Base-by-base conservation (phyloP, 2,329 filamentous ascomycete species). In the Beauveria brongniartii region DNA sequence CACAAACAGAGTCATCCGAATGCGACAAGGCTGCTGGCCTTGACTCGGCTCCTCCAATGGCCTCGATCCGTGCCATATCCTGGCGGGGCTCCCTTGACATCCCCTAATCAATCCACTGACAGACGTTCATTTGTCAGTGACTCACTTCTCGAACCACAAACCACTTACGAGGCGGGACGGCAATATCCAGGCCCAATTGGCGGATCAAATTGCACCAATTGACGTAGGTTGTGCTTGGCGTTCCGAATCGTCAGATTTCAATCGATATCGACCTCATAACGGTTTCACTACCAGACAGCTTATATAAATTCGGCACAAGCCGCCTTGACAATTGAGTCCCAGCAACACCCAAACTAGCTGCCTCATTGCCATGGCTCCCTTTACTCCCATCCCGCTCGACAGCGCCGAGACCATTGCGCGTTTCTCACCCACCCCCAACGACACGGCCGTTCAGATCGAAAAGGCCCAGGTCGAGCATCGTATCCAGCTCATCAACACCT, bases 391-490 rank as follows among this genome's bases (percentile, higher is more conserved):
- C 24, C 37, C 59, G n/a, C 52, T 55, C n/a, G 52, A 50, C 52
- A 30, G 44, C 44, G 59, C 59, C 22, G 59, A 61, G 24, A 52
- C 30, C 1, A 55, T 61, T 37, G 59, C 59, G 16, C 53, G 59
- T 37, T 37, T 56, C 53, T 61, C 59, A n/a, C 59, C 59, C n/a
- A 61, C 52, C 24, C 40, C 46, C 37, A 51, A 37, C 9, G 52
- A 51, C 18, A 30, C 59, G 22, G 60, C 63, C 52, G 26, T 65
- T 2, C 56, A 59, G 44, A 53, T 69, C 9, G 65, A 69, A 54
- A 62, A 64, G 53, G 55, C 54, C 40, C 68, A 70, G 61, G 71
- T 71, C 8, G 62, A 67, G 40, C 76, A 78, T 63, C 74, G 76
- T 34, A 66, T 75, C 30, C 61, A 65, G 3, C 69, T 78, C 14